These are phyloP conservation scores for Ophiostoma sp. DNA, from an alignment of 2,329 filamentous ascomycete genomes.

Conservation along the genomic window DNA sequence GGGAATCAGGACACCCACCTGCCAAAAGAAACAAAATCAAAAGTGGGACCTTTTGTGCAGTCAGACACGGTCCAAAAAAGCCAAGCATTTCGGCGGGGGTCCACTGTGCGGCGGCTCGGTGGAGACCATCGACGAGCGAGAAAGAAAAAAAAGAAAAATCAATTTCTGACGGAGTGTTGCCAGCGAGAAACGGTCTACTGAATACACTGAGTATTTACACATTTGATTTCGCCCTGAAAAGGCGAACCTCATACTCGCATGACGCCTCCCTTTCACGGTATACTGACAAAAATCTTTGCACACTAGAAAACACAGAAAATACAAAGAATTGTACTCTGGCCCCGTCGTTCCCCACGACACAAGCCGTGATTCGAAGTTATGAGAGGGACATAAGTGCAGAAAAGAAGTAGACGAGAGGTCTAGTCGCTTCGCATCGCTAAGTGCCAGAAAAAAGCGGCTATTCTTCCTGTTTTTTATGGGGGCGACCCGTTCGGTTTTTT, in stretches of 20 bases:
- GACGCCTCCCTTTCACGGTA: too few species aligned
- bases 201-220: neutral
- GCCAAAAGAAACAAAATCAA: neutral
- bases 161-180: too few species aligned
- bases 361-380: too few species aligned
- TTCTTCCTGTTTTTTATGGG: neutral
- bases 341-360: neutral
- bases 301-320: too few species aligned
- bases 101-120: neutral
- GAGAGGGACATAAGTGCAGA: too few species aligned
- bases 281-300: too few species aligned
- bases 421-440: neutral
- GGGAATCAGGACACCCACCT: neutral
- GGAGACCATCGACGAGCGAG: neutral
- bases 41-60: neutral
- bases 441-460: neutral
- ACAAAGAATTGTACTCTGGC: neutral
- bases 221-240: too few species aligned
- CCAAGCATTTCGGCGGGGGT: constrained; percentile 3
- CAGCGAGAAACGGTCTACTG: neutral
- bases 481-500: neutral
- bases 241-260: too few species aligned
- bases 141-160: neutral
- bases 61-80: neutral
- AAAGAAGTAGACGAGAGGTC: neutral